Evolutionary conservation across 2,329 filamentous ascomycete species (phyloP), one percentile per base, ranked within the genome.

Genomic region (Endoconidiophora laricicola): DNA sequence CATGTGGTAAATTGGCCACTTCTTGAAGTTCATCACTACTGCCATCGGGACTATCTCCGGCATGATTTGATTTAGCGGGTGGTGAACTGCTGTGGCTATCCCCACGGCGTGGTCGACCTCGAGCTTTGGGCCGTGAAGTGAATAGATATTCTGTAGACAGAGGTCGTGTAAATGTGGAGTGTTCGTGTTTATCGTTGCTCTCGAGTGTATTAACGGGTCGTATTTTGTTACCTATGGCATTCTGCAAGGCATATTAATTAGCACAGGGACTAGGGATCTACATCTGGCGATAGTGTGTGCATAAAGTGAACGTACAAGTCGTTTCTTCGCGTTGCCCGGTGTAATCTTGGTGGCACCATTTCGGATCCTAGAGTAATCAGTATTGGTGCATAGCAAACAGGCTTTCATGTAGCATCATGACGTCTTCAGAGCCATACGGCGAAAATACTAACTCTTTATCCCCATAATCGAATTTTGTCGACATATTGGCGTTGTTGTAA

Each of bases 401-500:
- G 2, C 29, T 33, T 33, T 6, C 7, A 33, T 33, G 29, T 33
- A 33, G 12, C 38, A 20, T 18, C 16, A 18, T 29, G 10, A n/a
- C 23, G 7, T 2, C 10, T n/a, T 39, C 20, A 23, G 44, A 46
- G 38, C 12, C 33, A 46, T 16, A 24, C 33, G 44, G 44, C 24
- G 23, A 37, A 20, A 24, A 37, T 18, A 23, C 33, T 37, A 39
- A 46, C 44, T 46, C 44, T 46, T 46, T 39, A 12, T 46, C 44
- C 23, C 44, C 44, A 10, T 46, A 46, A 22, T 46, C 29, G 22
- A 46, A 26, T 14, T 14, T 46, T 39, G 44, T 12, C 44, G 44
- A 37, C 44, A 46, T 46, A 39, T 46, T 46, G 16, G 44, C 44
- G 14, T 39, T 46, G 29, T 37, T 33, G 29, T 46, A 46, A n/a